Conservation (phyloP, 306 rosid species). For the Quercus dentata region DNA sequence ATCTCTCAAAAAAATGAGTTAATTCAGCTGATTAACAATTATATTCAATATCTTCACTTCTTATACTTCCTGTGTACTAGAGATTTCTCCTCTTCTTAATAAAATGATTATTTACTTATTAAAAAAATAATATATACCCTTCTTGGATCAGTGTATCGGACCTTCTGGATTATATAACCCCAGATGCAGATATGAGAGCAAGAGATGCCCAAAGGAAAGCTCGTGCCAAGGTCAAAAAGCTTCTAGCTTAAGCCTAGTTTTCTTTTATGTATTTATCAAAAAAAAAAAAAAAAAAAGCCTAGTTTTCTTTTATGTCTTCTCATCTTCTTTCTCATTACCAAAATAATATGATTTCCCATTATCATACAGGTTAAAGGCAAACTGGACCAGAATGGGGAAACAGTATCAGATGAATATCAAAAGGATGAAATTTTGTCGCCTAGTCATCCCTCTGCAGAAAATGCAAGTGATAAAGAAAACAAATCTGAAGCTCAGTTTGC, state of each 20-base stretch:
- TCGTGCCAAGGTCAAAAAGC: slow-evolving; percentile 73
- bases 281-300: not conserved
- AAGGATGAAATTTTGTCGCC: slow-evolving; percentile 56
- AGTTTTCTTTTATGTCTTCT: slow-evolving; percentile 14
- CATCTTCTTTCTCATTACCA: slow-evolving; percentile 1
- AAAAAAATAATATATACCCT: not conserved
- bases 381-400: slow-evolving; percentile 65
- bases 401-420: slow-evolving; percentile 55
- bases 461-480: slow-evolving; percentile 81
- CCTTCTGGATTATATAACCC: slow-evolving; percentile 94
- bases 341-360: slow-evolving; percentile 19
- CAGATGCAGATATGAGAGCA: slow-evolving; percentile 85
- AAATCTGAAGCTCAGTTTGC: slow-evolving; percentile 51
- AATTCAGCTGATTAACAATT: not conserved
- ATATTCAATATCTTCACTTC: not conserved
- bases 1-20: no score
- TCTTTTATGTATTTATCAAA: not conserved
- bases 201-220: slow-evolving; percentile 94
- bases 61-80: not conserved
- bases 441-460: slow-evolving; percentile 43
- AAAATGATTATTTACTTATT: no score
- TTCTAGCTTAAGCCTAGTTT: slow-evolving; percentile 7
- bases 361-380: slow-evolving; percentile 75
- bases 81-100: no score
- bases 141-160: slow-evolving; percentile 79